Evolutionary conservation across 768 basidiomycete genomes (phyloP).

Genomic region (Calocera viscosa): DNA sequence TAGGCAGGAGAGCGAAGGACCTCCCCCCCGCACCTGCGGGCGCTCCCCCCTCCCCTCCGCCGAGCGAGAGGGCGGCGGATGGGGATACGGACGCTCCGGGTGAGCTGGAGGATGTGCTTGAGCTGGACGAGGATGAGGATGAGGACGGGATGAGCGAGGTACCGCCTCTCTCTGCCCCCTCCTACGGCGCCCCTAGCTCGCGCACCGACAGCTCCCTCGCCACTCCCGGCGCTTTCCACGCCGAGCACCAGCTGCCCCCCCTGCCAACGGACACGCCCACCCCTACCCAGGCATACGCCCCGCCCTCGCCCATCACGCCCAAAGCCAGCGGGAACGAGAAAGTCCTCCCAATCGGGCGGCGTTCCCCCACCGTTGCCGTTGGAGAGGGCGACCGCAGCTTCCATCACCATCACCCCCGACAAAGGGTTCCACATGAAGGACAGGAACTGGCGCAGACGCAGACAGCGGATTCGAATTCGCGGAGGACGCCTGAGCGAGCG

Average conservation of each 20-base stretch:
- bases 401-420: slow-evolving; percentile 99
- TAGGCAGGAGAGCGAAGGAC: neutral
- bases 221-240: neutral
- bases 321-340: slow-evolving; percentile 45
- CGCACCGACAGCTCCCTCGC: neutral
- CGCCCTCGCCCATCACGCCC: neutral
- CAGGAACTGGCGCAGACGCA: slow-evolving; percentile 57
- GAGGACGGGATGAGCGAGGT: neutral
- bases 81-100: too few relatives aligned
- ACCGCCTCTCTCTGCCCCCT: neutral
- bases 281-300: neutral
- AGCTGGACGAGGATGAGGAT: neutral
- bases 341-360: slow-evolving; percentile 95
- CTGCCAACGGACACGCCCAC: neutral
- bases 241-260: neutral
- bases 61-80: neutral
- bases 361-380: slow-evolving; percentile 76
- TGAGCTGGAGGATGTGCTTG: neutral
- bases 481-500: neutral
- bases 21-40: neutral
- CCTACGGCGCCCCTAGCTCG: neutral
- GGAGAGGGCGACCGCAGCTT: slow-evolving; percentile 87
- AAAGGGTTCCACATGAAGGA: slow-evolving; percentile 99
- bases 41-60: neutral
- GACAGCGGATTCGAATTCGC: neutral